Evolutionary conservation across 176 grass and related monocot species (phyloP).

Genomic region (Oryza nivara): DNA sequence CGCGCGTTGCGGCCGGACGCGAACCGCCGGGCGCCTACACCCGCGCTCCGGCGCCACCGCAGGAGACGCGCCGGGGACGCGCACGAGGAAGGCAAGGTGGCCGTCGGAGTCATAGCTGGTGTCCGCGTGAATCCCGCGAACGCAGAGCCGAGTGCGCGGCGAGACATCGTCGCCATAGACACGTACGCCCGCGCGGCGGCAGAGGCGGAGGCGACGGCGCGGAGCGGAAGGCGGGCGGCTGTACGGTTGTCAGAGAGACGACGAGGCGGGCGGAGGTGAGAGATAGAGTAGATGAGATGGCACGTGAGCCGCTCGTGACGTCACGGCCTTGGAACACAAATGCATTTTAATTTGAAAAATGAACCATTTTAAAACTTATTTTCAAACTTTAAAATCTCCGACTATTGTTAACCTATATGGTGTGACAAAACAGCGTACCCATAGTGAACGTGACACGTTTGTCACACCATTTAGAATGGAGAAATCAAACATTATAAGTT

Average conservation of each 20-base stretch:
- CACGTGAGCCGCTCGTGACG: conserved; percentile 49
- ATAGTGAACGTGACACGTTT: no score
- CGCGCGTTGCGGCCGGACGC: conserved; percentile 59
- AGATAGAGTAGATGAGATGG: conserved; percentile 36
- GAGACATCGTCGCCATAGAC: conserved; percentile 68
- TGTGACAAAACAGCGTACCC: no score
- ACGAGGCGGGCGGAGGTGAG: neutral
- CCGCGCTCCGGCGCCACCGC: conserved; percentile 65
- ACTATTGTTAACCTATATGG: no score
- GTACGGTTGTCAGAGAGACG: conserved; percentile 33
- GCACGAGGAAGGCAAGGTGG: conserved; percentile 35
- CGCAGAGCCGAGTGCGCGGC: conserved; percentile 63
- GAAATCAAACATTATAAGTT: no score
- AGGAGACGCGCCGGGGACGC: conserved; percentile 61
- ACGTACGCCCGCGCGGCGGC: conserved; percentile 21
- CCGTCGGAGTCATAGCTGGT: conserved; percentile 35
- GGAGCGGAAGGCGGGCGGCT: neutral
- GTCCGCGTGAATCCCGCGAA: conserved; percentile 57
- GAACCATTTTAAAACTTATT: no score
- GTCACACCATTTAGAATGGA: no score
- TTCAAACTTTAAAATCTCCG: no score
- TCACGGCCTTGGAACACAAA: neutral
- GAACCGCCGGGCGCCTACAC: conserved; percentile 40
- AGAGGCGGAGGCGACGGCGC: neutral
- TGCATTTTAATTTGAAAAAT: no score